Base-by-base conservation (phyloP, 192 early-diverging fungal species). In the Coemansia biformis region DNA sequence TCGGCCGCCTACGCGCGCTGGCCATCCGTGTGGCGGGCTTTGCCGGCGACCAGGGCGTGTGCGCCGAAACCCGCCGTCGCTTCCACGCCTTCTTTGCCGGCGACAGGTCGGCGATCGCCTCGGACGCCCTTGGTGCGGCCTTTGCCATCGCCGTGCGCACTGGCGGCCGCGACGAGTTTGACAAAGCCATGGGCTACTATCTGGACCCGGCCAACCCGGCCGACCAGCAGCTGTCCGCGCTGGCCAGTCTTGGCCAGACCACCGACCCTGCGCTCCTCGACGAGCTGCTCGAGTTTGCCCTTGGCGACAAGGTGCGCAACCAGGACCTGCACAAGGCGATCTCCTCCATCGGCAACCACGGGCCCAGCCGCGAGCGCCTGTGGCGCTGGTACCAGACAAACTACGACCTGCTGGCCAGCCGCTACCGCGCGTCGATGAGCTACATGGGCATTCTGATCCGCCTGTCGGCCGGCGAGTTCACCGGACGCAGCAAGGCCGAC, bases 1-100 rank as follows among this genome's bases (percentile, higher is more conserved):
- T 78, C 24, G 80, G 76, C 33, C 74, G 86, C 35, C 78, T 91
- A 44, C 84, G 95, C 43, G 82, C 82, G 8, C 73, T 94, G 32
- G 81, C 83, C 24, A 70, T 95, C 47, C 70, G 76, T 15, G 79
- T 76, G 29, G 86, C 91, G 15, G 93, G 83, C 32, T 51, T 60
- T 26, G 81, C 82, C 24, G 80, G 78, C 26, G 90, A 95, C 58
- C 28, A 56, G 26, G 51, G 52, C 10, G 79, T 83, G 22, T 53
- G 91, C 12, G 57, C 59, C 33, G 87, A 88, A 63, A 81, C 87
- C 30, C 61, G 77, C 46, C 74, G 74, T 35, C 82, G 87, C 13
- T 92, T 98, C 75, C 48, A 66, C 26, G 55, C 46, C 4, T 83
- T 80, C 48, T 85, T 83, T 50, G 61, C 43, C 5, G 75, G 75